phyloP scores from a whole-genome alignment of 2,329 filamentous ascomycete genomes.

The Curvularia verruculosa region DNA sequence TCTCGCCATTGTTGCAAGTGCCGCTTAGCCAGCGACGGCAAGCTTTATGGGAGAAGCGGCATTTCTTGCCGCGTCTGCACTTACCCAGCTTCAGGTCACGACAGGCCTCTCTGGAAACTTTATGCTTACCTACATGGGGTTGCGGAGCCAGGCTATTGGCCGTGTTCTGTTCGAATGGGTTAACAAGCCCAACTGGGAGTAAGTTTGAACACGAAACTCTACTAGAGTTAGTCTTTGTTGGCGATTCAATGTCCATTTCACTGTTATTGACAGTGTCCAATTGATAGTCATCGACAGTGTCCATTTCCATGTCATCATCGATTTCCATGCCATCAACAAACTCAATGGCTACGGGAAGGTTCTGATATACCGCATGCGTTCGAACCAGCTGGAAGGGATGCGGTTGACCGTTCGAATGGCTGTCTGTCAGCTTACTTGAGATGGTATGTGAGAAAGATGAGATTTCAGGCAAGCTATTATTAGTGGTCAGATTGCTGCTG shows the following conservation, averaged over 20 bases:
- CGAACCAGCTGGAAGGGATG: not conserved
- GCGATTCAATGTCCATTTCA: not conserved
- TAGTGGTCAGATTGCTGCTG: not conserved
- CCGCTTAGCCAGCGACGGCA: conserved; percentile 4
- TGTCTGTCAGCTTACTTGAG: not conserved
- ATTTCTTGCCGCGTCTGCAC: conserved; percentile 1
- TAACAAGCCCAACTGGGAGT: not conserved
- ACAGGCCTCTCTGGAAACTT: conserved; percentile 2
- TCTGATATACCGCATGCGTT: not conserved
- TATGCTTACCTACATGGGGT: not conserved
- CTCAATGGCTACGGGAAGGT: not conserved
- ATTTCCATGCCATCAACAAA: not conserved
- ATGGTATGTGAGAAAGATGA: not conserved
- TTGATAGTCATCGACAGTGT: too few species aligned
- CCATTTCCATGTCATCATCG: too few species aligned
- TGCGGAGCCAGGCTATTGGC: not conserved
- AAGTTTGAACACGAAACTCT: too few species aligned
- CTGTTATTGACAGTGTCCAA: not conserved
- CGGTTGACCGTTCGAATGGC: not conserved
- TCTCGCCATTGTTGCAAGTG: not conserved
- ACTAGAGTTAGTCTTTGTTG: not conserved
- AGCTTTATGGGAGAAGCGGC: not conserved
- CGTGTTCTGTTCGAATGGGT: not conserved
- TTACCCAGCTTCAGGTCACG: not conserved
- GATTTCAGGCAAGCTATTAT: not conserved